These are phyloP conservation scores for Ganoderma lingzhi DNA, from an alignment of 1,284 basidiomycete genomes.

Conservation along the genomic window DNA sequence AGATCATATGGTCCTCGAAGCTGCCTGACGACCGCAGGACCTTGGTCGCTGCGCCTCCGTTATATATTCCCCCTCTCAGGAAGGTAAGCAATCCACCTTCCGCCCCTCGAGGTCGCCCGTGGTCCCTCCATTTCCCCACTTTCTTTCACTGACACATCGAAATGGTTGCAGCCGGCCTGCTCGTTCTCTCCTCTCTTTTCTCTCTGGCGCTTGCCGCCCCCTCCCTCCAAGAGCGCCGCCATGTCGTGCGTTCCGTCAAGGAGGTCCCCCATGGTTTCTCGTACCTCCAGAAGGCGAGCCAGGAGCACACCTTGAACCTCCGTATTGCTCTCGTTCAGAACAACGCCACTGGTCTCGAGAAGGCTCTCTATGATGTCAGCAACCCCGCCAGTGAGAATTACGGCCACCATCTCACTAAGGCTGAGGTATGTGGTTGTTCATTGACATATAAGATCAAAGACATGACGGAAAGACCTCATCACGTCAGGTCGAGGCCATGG, in stretches of 20 bases:
- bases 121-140: conserved; percentile 39
- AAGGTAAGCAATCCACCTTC: conserved; percentile 21
- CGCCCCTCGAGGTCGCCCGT: conserved; percentile 56
- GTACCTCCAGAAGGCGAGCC: conserved; percentile 27
- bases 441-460: neutral
- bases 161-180: conserved; percentile 37
- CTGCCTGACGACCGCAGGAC: conserved; percentile 26
- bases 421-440: conserved; percentile 18
- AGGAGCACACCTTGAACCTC: conserved; percentile 33
- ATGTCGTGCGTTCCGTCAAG: conserved; percentile 29
- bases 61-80: conserved; percentile 17
- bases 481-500: conserved; percentile 48
- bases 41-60: conserved; percentile 10
- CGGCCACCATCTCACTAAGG: conserved; percentile 32
- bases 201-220: conserved; percentile 34
- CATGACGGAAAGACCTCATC: neutral
- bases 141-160: conserved; percentile 29
- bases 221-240: conserved; percentile 42
- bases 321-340: conserved; percentile 39
- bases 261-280: conserved; percentile 34
- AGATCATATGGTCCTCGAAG: conserved; percentile 29
- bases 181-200: conserved; percentile 35
- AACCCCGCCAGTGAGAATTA: conserved; percentile 34
- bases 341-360: conserved; percentile 35
- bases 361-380: conserved; percentile 37